phyloP scores from a whole-genome alignment of 2,329 filamentous ascomycete genomes.

The Aspergillus intermedius region DNA sequence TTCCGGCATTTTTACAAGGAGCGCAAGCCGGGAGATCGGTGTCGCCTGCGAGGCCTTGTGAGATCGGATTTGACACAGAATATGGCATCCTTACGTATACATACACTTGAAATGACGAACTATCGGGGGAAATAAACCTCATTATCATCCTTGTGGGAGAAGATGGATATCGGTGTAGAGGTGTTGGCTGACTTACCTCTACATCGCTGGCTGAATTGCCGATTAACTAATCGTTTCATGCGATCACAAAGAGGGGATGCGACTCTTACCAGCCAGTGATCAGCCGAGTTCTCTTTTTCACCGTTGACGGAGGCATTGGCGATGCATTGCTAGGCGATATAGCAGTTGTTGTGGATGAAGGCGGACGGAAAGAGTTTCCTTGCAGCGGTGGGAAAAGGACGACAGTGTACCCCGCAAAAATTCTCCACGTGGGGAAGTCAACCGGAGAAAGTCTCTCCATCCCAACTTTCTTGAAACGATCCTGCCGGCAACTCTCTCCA shows the following conservation, averaged over 20 bases:
- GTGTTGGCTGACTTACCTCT: slow-evolving; percentile 11
- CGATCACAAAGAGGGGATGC: neutral
- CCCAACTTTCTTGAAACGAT: too few species aligned
- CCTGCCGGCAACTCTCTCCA: too few species aligned
- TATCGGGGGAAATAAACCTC: neutral
- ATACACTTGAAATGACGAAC: slow-evolving; percentile 20
- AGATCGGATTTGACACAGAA: neutral
- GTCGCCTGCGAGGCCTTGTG: slow-evolving; percentile 12
- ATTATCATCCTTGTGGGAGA: neutral
- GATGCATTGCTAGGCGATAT: neutral
- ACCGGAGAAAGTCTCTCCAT: too few species aligned
- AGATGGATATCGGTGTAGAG: too few species aligned
- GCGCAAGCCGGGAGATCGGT: slow-evolving; percentile 8
- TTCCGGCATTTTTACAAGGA: slow-evolving; percentile 11
- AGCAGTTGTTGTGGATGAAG: neutral
- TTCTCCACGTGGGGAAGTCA: too few species aligned
- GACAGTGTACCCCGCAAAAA: too few species aligned
- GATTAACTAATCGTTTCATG: slow-evolving; percentile 1
- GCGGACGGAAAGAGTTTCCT: slow-evolving; percentile 16
- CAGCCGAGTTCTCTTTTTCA: slow-evolving; percentile 13
- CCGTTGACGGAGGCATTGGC: slow-evolving; percentile 7
- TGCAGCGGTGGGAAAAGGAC: neutral
- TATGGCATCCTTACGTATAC: slow-evolving; percentile 1
- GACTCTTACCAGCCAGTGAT: slow-evolving; percentile 16
- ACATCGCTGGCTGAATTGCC: slow-evolving; percentile 15